Percentiles rank a stretch among this genome's conserved stretches.
Evolutionary conservation across 768 basidiomycete species (phyloP).

Genomic region (Coprinellus micaceus): DNA sequence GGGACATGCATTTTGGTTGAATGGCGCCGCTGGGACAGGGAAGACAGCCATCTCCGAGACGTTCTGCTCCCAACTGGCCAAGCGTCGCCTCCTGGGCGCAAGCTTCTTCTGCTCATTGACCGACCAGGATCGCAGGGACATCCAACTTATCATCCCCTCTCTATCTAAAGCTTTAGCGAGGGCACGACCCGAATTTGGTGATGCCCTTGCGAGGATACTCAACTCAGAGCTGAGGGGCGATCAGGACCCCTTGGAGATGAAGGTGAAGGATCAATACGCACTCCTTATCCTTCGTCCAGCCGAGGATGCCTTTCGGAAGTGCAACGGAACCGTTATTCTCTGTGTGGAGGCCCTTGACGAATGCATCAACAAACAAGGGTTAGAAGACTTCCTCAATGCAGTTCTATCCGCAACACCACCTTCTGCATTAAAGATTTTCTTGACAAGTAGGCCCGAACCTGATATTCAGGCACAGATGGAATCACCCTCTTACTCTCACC

Average conservation of each 20-base stretch:
- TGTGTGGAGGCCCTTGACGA: constrained; percentile 24
- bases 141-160: not conserved
- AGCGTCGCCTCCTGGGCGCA: constrained; percentile 3
- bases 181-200: not conserved
- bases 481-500: not conserved
- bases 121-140: not conserved
- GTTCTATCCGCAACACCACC: constrained; percentile 7
- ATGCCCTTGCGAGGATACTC: not conserved
- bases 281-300: constrained; percentile 1
- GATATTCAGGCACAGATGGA: constrained; percentile 8
- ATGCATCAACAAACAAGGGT: constrained; percentile 11
- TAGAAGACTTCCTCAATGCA: constrained; percentile 14
- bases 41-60: constrained; percentile 11
- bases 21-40: constrained; percentile 7
- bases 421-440: constrained; percentile 18
- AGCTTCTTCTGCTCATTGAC: constrained; percentile 10
- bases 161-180: not conserved
- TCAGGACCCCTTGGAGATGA: not conserved
- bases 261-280: not conserved
- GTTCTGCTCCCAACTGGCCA: not conserved
- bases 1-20: constrained; percentile 4
- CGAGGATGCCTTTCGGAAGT: not conserved
- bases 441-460: constrained; percentile 19
- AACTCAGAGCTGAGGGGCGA: not conserved
- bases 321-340: constrained; percentile 6